A percentile compares a stretch with the other conserved stretches of the same genome.
Conservation (phyloP, 495 filamentous ascomycete genomes). For the Usnea hakonensis region DNA sequence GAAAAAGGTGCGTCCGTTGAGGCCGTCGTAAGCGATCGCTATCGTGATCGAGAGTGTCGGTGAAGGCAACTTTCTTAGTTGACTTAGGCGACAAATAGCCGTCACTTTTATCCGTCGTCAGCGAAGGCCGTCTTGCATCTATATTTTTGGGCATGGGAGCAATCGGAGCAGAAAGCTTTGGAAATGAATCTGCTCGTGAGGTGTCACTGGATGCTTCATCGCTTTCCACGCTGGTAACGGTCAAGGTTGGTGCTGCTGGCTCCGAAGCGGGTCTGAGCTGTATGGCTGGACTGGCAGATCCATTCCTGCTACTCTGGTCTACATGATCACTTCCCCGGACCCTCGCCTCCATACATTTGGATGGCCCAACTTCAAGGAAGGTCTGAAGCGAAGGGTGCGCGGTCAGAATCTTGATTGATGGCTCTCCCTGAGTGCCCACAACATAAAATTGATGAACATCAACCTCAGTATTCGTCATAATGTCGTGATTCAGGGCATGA, state of each 20-base stretch:
- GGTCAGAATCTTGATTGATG: constrained; percentile 17
- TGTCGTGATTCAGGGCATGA: constrained; percentile 12
- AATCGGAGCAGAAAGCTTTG: constrained; percentile 3
- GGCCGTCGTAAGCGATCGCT: constrained; percentile 25
- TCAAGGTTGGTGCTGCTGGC: constrained; percentile 11
- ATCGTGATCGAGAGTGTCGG: constrained; percentile 25
- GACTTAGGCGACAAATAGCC: background rate
- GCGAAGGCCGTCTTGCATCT: constrained; percentile 22
- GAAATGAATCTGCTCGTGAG: background rate
- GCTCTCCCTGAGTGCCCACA: constrained; percentile 10
- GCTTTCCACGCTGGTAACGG: constrained; percentile 1
- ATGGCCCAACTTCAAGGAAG: constrained; percentile 19
- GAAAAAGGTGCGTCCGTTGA: constrained; percentile 32
- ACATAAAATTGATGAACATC: constrained; percentile 25
- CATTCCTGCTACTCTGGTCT: constrained; percentile 4
- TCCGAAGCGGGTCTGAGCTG: background rate
- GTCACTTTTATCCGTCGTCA: background rate
- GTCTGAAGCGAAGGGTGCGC: constrained; percentile 14
- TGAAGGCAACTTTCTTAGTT: constrained; percentile 7
- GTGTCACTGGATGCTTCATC: constrained; percentile 4
- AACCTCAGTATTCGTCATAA: constrained; percentile 16
- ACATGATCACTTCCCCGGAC: constrained; percentile 9
- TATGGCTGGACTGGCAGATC: background rate
- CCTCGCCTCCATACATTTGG: constrained; percentile 13
- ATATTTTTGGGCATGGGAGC: background rate